phyloP scores from a whole-genome alignment of 73 alveolate genomes.

The Stentor roeselii region DNA sequence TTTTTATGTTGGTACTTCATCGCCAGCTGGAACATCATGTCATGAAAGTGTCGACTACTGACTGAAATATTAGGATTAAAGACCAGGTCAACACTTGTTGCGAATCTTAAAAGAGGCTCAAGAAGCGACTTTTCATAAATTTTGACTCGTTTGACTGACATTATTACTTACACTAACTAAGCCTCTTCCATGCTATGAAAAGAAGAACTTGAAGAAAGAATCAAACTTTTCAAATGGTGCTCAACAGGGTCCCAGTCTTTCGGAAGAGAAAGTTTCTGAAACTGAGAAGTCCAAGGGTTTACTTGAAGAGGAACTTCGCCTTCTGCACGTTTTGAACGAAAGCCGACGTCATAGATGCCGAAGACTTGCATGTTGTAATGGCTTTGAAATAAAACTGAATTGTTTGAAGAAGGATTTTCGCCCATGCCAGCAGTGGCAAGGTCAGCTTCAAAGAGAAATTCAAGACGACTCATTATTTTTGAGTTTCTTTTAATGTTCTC shows the following conservation, averaged over 20 bases:
- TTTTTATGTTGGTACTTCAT: background rate
- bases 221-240: background rate
- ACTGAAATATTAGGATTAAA: background rate
- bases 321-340: constrained; percentile 7
- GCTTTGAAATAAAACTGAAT: background rate
- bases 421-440: background rate
- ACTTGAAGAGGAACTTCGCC: background rate
- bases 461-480: background rate
- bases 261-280: background rate
- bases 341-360: constrained; percentile 11
- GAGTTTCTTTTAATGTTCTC: background rate
- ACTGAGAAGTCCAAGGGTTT: background rate
- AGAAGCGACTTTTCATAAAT: background rate
- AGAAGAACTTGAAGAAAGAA: background rate
- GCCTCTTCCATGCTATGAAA: too few relatives aligned
- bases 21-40: background rate
- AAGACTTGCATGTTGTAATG: constrained; percentile 13
- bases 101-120: background rate
- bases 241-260: constrained; percentile 7
- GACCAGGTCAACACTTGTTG: background rate
- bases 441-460: background rate
- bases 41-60: background rate
- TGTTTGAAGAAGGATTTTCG: background rate
- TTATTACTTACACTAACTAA: too few relatives aligned
- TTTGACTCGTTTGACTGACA: background rate